phyloP scores from a whole-genome alignment of 352 stramenopile genomes.

The Phytopythium cucurbitacearum region DNA sequence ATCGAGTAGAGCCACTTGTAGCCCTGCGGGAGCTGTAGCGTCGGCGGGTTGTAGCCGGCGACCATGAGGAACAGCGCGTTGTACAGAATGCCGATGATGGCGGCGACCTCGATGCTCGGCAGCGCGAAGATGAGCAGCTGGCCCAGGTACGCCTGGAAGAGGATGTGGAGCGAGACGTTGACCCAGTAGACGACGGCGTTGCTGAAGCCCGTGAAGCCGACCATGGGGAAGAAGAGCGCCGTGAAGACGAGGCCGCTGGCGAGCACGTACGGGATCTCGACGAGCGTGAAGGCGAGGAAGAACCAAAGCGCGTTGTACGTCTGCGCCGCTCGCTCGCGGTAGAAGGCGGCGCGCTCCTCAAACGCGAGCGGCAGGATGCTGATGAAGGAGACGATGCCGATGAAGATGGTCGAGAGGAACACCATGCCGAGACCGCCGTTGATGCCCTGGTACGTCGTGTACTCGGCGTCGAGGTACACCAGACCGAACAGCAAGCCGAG shows the following conservation, averaged over 20 bases:
- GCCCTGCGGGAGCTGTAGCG: slow-evolving; percentile 22
- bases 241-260: slow-evolving; percentile 17
- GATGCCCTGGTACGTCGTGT: slow-evolving; percentile 43
- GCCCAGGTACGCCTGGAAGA: slow-evolving; percentile 34
- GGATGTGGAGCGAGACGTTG: slow-evolving; percentile 25
- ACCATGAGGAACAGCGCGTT: slow-evolving; percentile 32
- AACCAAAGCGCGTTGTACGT: slow-evolving; percentile 85
- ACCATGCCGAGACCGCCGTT: slow-evolving; percentile 78
- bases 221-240: slow-evolving; percentile 36
- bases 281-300: slow-evolving; percentile 30
- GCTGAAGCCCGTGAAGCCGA: slow-evolving; percentile 30
- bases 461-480: slow-evolving; percentile 51
- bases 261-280: slow-evolving; percentile 27
- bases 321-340: slow-evolving; percentile 55
- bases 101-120: slow-evolving; percentile 30
- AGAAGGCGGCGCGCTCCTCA: slow-evolving; percentile 84
- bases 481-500: slow-evolving; percentile 81
- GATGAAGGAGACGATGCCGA: slow-evolving; percentile 75
- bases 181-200: slow-evolving; percentile 30
- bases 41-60: slow-evolving; percentile 40
- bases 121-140: slow-evolving; percentile 29
- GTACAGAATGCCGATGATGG: slow-evolving; percentile 28
- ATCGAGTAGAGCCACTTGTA: slow-evolving; percentile 46
- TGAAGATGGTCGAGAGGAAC: slow-evolving; percentile 84
- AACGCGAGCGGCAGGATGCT: slow-evolving; percentile 74